Conservation (phyloP, 2,329 filamentous ascomycete species). For the Colletotrichum theobromicola region DNA sequence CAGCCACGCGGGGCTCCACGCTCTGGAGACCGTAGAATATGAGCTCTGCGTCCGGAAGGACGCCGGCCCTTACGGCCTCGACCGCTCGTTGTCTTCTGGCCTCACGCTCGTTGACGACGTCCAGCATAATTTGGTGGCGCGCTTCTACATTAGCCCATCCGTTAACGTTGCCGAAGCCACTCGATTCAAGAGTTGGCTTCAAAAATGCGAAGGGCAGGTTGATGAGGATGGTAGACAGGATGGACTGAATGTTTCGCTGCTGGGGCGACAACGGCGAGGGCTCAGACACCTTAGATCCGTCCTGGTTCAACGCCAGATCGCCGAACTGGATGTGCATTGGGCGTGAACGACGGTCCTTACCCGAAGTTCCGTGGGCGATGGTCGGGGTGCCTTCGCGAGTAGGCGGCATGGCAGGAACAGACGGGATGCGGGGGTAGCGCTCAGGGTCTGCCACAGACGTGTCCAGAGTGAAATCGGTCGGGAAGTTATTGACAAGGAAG, state of each 20-base stretch:
- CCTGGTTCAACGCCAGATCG: conserved; percentile 55
- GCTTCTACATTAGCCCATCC: conserved; percentile 54
- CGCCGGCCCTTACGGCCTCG: conserved; percentile 43
- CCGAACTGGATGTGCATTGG: conserved; percentile 74
- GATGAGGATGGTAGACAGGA: conserved; percentile 70
- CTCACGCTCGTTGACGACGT: conserved; percentile 63
- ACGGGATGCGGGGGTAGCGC: conserved; percentile 48
- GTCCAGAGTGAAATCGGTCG: conserved; percentile 65
- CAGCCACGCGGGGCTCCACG: conserved; percentile 42
- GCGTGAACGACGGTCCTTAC: conserved; percentile 50
- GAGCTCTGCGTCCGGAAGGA: conserved; percentile 36
- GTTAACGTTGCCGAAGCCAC: conserved; percentile 55
- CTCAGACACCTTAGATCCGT: conserved; percentile 33
- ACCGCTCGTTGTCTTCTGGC: conserved; percentile 53
- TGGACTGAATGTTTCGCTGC: conserved; percentile 39
- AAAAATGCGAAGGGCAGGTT: conserved; percentile 73
- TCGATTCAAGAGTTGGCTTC: conserved; percentile 69
- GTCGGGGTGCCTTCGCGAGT: conserved; percentile 30
- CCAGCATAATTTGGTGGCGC: conserved; percentile 52
- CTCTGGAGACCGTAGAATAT: conserved; percentile 42
- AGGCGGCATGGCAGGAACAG: conserved; percentile 45
- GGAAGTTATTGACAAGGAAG: conserved; percentile 66
- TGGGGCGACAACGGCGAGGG: not conserved
- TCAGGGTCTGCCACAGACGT: conserved; percentile 39
- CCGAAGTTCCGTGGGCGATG: conserved; percentile 44